phyloP scores from a whole-genome alignment of 176 grass and related monocot species.

The Ensete glaucum region DNA sequence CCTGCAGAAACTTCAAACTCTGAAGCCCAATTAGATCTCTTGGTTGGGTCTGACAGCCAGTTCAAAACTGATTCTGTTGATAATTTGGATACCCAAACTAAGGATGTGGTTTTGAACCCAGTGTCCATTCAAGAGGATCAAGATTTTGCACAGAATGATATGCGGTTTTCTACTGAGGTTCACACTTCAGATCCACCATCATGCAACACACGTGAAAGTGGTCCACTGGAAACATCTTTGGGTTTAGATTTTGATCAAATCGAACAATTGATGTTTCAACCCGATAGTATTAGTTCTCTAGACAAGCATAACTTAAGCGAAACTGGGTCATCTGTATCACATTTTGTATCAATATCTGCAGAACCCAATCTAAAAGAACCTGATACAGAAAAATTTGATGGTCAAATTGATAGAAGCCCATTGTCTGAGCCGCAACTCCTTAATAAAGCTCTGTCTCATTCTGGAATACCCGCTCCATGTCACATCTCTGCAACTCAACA shows the following conservation, averaged over 20 bases:
- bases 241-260: conserved; percentile 23
- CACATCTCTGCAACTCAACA: conserved; percentile 39
- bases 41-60: conserved; percentile 21
- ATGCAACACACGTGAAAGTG: conserved; percentile 1
- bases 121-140: conserved; percentile 3
- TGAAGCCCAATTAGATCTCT: conserved; percentile 3
- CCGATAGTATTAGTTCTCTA: conserved; percentile 11
- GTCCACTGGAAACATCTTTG: conserved; percentile 16
- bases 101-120: not conserved
- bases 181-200: conserved; percentile 1
- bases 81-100: conserved; percentile 22
- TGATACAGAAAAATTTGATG: conserved; percentile 5
- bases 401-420: conserved; percentile 22
- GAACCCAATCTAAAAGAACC: conserved; percentile 18
- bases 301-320: not conserved
- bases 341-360: not conserved
- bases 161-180: not conserved
- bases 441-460: conserved; percentile 29
- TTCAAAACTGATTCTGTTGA: conserved; percentile 26
- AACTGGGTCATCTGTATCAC: not conserved
- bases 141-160: conserved; percentile 14
- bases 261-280: conserved; percentile 12
- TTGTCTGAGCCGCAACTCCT: conserved; percentile 12
- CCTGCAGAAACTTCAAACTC: conserved; percentile 24
- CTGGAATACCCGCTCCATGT: conserved; percentile 70